phyloP scores from a whole-genome alignment of 495 filamentous ascomycete species.

The Tuber magnatum region DNA sequence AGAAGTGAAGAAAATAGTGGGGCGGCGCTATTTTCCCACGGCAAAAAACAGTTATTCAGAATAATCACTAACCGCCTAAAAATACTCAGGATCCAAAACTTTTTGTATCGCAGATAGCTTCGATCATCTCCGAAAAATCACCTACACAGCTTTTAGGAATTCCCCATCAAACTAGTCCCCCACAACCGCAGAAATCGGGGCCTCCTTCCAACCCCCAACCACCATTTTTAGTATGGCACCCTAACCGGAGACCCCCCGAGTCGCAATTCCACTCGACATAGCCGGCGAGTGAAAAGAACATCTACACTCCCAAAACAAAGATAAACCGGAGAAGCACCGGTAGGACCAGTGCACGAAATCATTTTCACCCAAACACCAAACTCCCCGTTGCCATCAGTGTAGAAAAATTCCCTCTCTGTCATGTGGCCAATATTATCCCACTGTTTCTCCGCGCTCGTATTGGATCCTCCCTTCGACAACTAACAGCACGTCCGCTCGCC shows the following conservation, averaged over 20 bases:
- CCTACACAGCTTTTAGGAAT: background rate
- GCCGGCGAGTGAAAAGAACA: too few relatives aligned
- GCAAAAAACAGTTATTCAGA: background rate
- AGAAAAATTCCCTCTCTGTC: too few relatives aligned
- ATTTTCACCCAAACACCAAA: too few relatives aligned
- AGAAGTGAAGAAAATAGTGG: background rate
- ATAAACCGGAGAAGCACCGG: too few relatives aligned
- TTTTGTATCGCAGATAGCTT: background rate
- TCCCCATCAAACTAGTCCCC: background rate
- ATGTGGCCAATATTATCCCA: too few relatives aligned
- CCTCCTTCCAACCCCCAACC: background rate
- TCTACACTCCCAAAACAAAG: too few relatives aligned
- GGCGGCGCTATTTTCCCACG: background rate
- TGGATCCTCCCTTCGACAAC: too few relatives aligned
- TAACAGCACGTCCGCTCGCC: too few relatives aligned
- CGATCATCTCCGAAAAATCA: background rate
- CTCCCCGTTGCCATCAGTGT: too few relatives aligned
- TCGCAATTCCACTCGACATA: background rate
- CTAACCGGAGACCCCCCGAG: too few relatives aligned
- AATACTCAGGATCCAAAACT: background rate
- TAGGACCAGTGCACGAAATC: too few relatives aligned
- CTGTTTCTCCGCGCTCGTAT: too few relatives aligned
- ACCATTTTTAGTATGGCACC: background rate
- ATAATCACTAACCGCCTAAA: background rate
- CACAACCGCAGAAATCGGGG: background rate